phyloP scores from a whole-genome alignment of 2,329 filamentous ascomycete genomes.

The Acephala macrosclerotiorum region DNA sequence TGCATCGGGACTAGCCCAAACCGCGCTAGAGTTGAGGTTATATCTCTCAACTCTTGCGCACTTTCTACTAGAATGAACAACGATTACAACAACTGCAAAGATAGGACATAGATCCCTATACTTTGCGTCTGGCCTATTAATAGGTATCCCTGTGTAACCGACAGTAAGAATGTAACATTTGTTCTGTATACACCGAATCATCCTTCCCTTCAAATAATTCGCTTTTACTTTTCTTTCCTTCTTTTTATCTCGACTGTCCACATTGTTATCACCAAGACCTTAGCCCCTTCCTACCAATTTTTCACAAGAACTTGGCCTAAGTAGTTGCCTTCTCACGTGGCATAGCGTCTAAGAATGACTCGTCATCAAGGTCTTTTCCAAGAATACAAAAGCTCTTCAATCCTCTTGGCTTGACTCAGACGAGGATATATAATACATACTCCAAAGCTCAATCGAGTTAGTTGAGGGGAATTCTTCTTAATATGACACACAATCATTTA shows the following conservation, averaged over 20 bases:
- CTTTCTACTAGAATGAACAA: no score
- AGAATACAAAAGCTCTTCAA: background rate
- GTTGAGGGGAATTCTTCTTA: background rate
- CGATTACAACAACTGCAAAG: no score
- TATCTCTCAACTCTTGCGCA: no score
- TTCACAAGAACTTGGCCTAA: conserved; percentile 1
- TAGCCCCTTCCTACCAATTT: background rate
- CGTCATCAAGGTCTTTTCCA: background rate
- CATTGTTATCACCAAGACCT: background rate
- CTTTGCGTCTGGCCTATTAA: no score
- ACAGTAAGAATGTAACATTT: background rate
- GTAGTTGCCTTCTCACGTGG: background rate
- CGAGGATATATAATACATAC: background rate
- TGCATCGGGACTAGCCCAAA: no score
- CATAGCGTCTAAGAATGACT: background rate
- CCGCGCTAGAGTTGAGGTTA: no score
- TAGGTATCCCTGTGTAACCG: no score
- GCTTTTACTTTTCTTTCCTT: background rate
- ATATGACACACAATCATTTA: background rate
- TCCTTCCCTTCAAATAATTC: background rate
- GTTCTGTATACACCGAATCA: background rate
- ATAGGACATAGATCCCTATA: no score
- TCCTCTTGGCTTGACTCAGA: background rate
- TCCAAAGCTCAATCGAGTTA: background rate
- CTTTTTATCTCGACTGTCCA: background rate